Conservation (phyloP, 2,329 filamentous ascomycete species). For the Chaetomiaceae sp. region DNA sequence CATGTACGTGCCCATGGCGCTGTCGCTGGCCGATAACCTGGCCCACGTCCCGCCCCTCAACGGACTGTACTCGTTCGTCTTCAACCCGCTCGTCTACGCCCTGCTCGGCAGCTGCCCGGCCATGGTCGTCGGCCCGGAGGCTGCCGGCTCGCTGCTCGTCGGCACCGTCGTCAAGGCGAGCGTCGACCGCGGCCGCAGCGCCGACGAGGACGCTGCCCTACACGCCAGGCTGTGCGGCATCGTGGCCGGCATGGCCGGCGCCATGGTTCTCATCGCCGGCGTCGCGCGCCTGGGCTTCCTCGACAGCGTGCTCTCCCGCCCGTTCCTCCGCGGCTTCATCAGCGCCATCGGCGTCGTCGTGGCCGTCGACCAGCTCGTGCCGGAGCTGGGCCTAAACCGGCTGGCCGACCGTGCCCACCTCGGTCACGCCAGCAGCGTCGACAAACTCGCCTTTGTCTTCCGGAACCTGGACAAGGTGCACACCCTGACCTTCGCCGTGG, state of each 20-base stretch:
- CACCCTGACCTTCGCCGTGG: constrained; percentile 67
- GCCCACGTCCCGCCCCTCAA: constrained; percentile 90
- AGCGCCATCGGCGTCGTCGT: constrained; percentile 96
- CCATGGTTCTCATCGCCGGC: constrained; percentile 82
- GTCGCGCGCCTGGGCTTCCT: constrained; percentile 82
- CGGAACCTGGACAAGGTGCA: constrained; percentile 62
- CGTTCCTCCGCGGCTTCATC: constrained; percentile 92
- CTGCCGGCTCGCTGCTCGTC: constrained; percentile 83
- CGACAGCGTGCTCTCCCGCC: constrained; percentile 87
- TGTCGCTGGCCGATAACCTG: constrained; percentile 88
- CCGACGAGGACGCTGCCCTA: constrained; percentile 56
- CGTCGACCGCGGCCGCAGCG: constrained; percentile 60
- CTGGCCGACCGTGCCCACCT: constrained; percentile 59
- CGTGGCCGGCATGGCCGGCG: constrained; percentile 79
- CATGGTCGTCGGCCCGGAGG: constrained; percentile 92
- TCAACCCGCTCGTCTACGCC: constrained; percentile 87
- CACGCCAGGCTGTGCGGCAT: constrained; percentile 84
- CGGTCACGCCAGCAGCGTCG: constrained; percentile 75
- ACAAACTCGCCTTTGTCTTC: constrained; percentile 77
- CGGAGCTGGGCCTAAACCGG: constrained; percentile 71
- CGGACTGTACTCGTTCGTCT: constrained; percentile 88
- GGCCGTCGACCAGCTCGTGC: constrained; percentile 87
- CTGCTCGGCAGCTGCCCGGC: constrained; percentile 85
- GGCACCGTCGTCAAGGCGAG: constrained; percentile 78
- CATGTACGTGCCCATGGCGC: constrained; percentile 95